Percentiles rank a stretch among this genome's conserved stretches.
Conservation (phyloP, 768 basidiomycete genomes). For the Suillus luteus region DNA sequence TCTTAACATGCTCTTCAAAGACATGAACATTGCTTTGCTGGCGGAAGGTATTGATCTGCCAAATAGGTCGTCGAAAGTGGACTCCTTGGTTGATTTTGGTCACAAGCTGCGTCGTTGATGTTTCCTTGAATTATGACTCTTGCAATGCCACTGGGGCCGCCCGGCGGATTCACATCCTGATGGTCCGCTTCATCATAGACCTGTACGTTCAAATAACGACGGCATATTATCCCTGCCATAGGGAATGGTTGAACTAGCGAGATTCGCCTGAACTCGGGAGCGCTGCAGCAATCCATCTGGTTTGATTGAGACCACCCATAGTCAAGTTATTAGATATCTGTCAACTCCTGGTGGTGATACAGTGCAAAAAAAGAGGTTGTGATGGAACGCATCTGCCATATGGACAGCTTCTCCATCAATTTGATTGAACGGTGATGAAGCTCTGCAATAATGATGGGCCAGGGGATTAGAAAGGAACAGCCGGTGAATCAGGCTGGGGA, state of each 20-base stretch:
- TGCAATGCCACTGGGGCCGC: not conserved
- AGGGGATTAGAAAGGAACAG: not conserved
- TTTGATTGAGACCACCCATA: not conserved
- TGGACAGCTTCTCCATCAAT: constrained; percentile 3
- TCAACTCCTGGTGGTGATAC: not conserved
- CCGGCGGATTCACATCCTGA: not conserved
- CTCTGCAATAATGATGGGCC: not conserved
- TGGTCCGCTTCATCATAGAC: not conserved
- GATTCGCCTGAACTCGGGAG: not conserved
- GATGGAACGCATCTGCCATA: not conserved
- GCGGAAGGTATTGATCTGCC: constrained; percentile 19
- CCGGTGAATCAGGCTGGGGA: not conserved
- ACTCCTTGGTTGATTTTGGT: constrained; percentile 23
- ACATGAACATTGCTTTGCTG: constrained; percentile 37
- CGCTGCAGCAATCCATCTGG: not conserved
- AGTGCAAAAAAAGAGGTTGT: not conserved
- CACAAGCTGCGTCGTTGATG: not conserved
- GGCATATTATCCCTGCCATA: not conserved
- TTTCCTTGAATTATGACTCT: not conserved
- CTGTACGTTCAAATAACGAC: not conserved
- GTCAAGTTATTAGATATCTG: not conserved
- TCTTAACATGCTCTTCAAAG: constrained; percentile 42
- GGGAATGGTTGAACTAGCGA: not conserved
- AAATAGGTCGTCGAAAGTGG: constrained; percentile 36
- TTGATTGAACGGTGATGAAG: not conserved